Evolutionary conservation across 2,329 filamentous ascomycete genomes (phyloP), one percentile per base, ranked within the genome.

Genomic region (Claviceps humidiphila): DNA sequence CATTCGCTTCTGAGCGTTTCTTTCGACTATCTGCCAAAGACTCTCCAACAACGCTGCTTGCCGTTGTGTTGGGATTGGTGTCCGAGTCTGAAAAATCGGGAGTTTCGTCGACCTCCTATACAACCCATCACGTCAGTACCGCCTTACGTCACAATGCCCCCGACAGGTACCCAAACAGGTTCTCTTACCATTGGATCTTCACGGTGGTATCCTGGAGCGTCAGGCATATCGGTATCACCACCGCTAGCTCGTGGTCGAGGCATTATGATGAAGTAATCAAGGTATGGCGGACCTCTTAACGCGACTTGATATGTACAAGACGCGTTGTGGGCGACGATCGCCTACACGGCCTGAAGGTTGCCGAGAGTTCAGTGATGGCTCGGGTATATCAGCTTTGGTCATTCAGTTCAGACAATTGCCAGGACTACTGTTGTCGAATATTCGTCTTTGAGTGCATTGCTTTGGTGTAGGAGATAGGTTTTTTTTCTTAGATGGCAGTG

Each of bases 41-140:
- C 60, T 96, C 91, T 51, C 89, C 91, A 52, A 78, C 82, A 60
- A 95, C 81, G 67, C 90, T 96, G 72, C 88, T 95, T 51, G 87
- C 88, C 49, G 80, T 82, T 13, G 80, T 84, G 59, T 83, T 84
- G 9, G 79, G 78, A 56, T 84, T 82, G 17, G 80, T 82, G 60
- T 84, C 81, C 9, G 80, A 82, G 57, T 84, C 81, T 54, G 79
- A 81, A 61, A 78, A 82, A 60, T 84, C 81, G 47, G 80, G 79
- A 6, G 81, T 84, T 59, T 84, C 80, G 58, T 84, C 80, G 42
- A 82, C 74, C 49, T 82, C 76, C 80, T 77, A 30, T 24, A 13
- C n/a, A 3, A 14, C 44, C 26, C 2, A 46, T 47, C 30, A 16
- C 24, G 51, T 53, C 41, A 53, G 53, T 24, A 41, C 20, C 45